Conservation (phyloP, 768 basidiomycete genomes). For the Tylopilus rubrobrunneus region DNA sequence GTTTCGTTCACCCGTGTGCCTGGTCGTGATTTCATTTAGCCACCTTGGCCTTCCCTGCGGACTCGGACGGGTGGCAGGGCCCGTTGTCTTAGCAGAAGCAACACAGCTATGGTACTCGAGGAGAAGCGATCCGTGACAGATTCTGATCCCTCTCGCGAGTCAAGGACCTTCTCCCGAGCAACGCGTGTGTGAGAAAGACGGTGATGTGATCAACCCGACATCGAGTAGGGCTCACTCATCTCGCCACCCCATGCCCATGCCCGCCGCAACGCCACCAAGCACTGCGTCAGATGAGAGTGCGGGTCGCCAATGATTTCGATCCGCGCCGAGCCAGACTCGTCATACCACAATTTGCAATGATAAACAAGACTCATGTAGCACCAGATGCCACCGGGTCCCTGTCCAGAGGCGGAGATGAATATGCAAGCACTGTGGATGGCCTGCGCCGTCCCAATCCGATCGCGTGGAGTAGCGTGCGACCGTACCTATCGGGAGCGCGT, state of each 20-base stretch:
- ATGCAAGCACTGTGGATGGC: conserved; percentile 6
- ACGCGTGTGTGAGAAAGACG: conserved; percentile 22
- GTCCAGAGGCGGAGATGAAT: conserved; percentile 26
- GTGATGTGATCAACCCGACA: conserved; percentile 17
- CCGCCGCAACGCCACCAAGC: conserved; percentile 20
- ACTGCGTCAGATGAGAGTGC: conserved; percentile 11
- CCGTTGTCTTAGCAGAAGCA: conserved; percentile 15
- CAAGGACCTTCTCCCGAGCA: conserved; percentile 9
- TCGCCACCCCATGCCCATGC: conserved; percentile 17
- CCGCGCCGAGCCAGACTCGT: conserved; percentile 15
- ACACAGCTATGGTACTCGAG: conserved; percentile 19
- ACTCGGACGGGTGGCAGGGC: conserved; percentile 20
- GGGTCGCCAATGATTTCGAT: conserved; percentile 13
- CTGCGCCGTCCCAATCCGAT: conserved; percentile 20
- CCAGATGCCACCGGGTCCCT: conserved; percentile 13
- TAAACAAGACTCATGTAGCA: background rate
- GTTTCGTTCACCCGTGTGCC: conserved; percentile 27
- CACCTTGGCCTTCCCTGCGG: conserved; percentile 29
- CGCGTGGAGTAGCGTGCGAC: conserved; percentile 13
- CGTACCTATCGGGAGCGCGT: conserved; percentile 18
- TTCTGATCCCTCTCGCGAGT: conserved; percentile 7
- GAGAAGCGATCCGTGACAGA: conserved; percentile 23
- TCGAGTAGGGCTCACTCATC: conserved; percentile 5
- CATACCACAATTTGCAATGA: conserved; percentile 21
- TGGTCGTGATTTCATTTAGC: conserved; percentile 35